Percentiles rank a stretch among this genome's conserved stretches.
Conservation (phyloP, 306 rosid genomes). For the Styphnolobium japonicum region DNA sequence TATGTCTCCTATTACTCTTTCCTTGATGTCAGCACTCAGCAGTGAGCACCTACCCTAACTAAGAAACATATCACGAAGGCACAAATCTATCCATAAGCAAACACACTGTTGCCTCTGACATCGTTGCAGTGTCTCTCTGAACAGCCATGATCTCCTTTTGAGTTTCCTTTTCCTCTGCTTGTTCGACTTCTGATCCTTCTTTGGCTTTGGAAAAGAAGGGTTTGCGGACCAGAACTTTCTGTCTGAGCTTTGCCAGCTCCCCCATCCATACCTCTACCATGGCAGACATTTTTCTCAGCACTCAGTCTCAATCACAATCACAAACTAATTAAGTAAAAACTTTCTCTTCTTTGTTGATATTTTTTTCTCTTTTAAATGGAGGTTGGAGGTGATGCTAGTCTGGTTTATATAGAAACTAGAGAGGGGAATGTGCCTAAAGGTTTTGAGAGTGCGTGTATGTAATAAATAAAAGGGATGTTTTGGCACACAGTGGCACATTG, state of each 20-base stretch:
- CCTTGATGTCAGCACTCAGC: too few relatives aligned
- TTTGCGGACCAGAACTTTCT: conserved; percentile 40
- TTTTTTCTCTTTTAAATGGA: neutral
- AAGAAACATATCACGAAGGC: conserved; percentile 41
- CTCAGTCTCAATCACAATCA: neutral
- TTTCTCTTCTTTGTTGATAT: neutral
- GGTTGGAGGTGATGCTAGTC: neutral
- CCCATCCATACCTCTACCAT: conserved; percentile 58
- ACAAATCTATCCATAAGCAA: conserved; percentile 87
- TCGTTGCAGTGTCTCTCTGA: conserved; percentile 22
- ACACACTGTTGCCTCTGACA: conserved; percentile 66
- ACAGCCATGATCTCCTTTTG: conserved; percentile 9
- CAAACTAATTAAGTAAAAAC: neutral
- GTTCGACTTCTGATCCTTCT: conserved; percentile 19
- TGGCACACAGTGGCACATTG: conserved; percentile 27
- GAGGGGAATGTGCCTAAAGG: neutral
- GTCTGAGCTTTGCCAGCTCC: conserved; percentile 56
- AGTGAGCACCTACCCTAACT: too few relatives aligned
- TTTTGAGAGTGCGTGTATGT: neutral
- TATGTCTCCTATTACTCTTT: too few relatives aligned
- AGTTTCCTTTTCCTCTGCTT: neutral
- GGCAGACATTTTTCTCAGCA: conserved; percentile 46
- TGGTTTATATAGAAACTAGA: conserved; percentile 30
- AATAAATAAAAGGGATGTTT: neutral
- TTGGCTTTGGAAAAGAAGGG: conserved; percentile 29